Conservation (phyloP, 805 yeast species). For the Hermanozyma aechmeae region DNA sequence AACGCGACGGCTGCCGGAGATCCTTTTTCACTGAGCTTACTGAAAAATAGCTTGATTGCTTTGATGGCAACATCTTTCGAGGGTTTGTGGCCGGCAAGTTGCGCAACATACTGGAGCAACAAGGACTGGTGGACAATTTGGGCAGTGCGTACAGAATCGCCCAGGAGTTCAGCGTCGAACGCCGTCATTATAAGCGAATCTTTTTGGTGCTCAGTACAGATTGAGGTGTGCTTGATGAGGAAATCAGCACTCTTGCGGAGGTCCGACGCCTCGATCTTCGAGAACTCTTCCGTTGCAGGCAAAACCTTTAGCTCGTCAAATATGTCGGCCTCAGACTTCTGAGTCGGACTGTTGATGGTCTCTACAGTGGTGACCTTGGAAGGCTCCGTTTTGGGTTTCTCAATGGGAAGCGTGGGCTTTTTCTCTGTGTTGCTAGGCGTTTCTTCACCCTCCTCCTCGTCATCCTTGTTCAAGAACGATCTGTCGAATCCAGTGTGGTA, state of each 20-base stretch:
- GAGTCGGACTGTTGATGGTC: constrained; percentile 16
- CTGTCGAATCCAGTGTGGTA: constrained; percentile 87
- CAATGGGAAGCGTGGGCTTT: neutral
- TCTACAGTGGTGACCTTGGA: constrained; percentile 21
- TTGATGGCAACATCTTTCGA: constrained; percentile 22
- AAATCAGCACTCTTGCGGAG: constrained; percentile 41
- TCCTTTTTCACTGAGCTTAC: constrained; percentile 42
- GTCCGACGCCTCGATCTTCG: constrained; percentile 43
- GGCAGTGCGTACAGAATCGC: constrained; percentile 43
- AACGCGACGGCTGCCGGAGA: constrained; percentile 66
- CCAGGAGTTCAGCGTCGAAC: constrained; percentile 69
- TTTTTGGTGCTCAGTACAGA: constrained; percentile 75
- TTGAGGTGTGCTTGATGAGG: constrained; percentile 51
- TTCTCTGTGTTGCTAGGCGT: constrained; percentile 1
- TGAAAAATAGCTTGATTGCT: constrained; percentile 57
- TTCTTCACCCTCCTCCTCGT: constrained; percentile 14
- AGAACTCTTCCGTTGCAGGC: constrained; percentile 58
- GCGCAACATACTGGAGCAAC: constrained; percentile 62
- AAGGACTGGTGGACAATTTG: constrained; percentile 75
- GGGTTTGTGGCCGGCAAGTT: constrained; percentile 26
- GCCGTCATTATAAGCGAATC: constrained; percentile 92
- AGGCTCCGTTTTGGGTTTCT: constrained; percentile 8
- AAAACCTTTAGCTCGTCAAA: constrained; percentile 45
- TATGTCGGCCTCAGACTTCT: constrained; percentile 14
- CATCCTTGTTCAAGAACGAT: constrained; percentile 63